Conservation (phyloP, 2,329 filamentous ascomycete species). For the Pseudocercospora macadamiae region DNA sequence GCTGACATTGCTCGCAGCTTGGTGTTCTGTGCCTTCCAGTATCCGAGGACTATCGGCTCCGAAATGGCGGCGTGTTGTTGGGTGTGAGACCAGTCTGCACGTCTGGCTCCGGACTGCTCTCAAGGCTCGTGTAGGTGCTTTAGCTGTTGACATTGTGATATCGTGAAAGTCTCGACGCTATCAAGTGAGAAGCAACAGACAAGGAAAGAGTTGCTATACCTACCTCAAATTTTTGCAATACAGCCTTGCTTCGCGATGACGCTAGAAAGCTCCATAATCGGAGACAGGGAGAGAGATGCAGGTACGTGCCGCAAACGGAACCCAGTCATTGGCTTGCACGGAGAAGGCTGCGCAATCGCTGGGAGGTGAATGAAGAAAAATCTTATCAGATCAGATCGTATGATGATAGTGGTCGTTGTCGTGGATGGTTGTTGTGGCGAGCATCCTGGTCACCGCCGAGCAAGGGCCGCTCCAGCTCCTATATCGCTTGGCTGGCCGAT, state of each 20-base stretch:
- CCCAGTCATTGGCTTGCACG: neutral
- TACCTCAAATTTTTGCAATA: neutral
- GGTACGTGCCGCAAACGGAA: neutral
- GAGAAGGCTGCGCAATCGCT: conserved; percentile 3
- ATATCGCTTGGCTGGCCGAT: neutral
- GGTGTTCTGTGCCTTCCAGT: neutral
- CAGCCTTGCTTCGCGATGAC: neutral
- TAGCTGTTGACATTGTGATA: neutral
- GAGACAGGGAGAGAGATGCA: neutral
- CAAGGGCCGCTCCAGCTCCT: neutral
- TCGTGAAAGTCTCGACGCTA: neutral
- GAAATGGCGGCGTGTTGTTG: neutral
- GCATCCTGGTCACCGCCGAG: neutral
- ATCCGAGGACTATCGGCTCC: neutral
- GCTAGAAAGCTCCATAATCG: neutral
- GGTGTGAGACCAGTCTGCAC: neutral
- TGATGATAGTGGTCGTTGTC: neutral
- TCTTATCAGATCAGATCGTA: conserved; percentile 1
- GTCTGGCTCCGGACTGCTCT: neutral
- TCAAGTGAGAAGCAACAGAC: neutral
- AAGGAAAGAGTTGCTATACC: neutral
- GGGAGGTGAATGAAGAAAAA: conserved; percentile 1
- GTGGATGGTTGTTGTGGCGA: neutral
- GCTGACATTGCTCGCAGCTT: neutral
- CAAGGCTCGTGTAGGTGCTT: neutral